Conservation (phyloP, 2,329 filamentous ascomycete species). For the Grosmannia penicillata region DNA sequence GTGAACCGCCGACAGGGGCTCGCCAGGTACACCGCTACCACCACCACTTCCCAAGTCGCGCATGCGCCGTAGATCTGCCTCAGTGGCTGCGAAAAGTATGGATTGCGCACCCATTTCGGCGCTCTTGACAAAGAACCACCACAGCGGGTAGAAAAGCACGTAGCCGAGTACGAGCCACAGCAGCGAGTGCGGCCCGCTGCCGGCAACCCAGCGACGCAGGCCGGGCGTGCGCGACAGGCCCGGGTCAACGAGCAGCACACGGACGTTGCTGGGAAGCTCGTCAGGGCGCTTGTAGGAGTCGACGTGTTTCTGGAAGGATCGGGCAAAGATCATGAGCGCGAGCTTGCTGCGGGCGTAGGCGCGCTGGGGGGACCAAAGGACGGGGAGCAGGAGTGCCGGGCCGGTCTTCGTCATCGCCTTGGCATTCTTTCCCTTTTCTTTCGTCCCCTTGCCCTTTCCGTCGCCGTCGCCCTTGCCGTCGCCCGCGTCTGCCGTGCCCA, state of each 20-base stretch:
- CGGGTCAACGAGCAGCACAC: conserved; percentile 78
- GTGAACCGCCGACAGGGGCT: conserved; percentile 35
- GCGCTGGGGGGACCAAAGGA: conserved; percentile 37
- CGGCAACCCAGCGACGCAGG: conserved; percentile 71
- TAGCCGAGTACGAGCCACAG: conserved; percentile 65
- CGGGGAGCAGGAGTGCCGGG: conserved; percentile 19
- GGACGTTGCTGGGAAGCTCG: conserved; percentile 63
- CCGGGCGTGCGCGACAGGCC: conserved; percentile 76
- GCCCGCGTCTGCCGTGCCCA: not conserved
- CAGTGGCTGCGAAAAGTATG: conserved; percentile 75
- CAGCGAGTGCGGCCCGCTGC: conserved; percentile 71
- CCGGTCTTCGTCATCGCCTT: not conserved
- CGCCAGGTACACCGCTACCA: not conserved
- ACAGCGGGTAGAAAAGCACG: conserved; percentile 60
- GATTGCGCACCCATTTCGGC: conserved; percentile 73
- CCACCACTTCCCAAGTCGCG: conserved; percentile 14
- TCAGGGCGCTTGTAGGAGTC: conserved; percentile 75
- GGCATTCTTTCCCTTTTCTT: not conserved
- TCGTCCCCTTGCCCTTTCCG: conserved; percentile 7
- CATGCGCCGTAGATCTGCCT: conserved; percentile 46
- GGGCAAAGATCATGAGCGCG: conserved; percentile 77
- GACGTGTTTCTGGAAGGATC: conserved; percentile 85
- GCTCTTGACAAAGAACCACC: conserved; percentile 82
- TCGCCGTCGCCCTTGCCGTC: not conserved
- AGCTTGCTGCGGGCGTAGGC: conserved; percentile 57